Evolutionary conservation across 2,329 filamentous ascomycete species (phyloP), one percentile per base, ranked within the genome.

Genomic region (Botrytis hyacinthi): DNA sequence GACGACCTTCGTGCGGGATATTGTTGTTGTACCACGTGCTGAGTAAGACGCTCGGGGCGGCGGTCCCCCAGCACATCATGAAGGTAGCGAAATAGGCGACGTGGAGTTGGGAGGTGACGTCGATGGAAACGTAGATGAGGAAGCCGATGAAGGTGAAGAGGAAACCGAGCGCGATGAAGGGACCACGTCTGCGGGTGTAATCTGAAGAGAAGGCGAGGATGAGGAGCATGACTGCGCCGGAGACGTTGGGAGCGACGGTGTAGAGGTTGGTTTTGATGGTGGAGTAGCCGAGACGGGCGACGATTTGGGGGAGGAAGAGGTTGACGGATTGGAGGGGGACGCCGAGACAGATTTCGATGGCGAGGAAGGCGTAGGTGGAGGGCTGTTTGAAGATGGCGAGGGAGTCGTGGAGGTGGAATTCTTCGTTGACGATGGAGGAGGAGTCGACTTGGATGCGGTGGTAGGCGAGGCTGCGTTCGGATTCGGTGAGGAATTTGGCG

Each of bases 211-310:
- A 95, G 0, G 92, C 92, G 0, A 95, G 84, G 22, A 94, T 82
- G 0, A 95, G 84, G 4, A 95, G 84, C 86, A 94, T 90, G 1
- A 88, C 87, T 0, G 92, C 92, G 1, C 93, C 93, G 0, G 88
- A 89, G 63, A 93, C 86, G 78, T 95, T 95, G 1, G 93, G 93
- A 0, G 93, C 93, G 0, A 95, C 92, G 0, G 93, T 95, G 82
- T 93, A 94, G 0, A 95, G 85, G 78, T 96, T 95, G 0, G 92
- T 94, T 80, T 86, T 87, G 77, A 89, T 82, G 3, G 84, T 83
- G 59, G 82, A 82, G 76, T 84, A 86, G 5, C 84, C 83, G 1
- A 89, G 81, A 6, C 86, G 82, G 74, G 82, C 80, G 29, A 88
- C 84, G 76, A 89, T 89, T 77, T 88, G 86, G 0, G 87, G 87